Percentiles rank a stretch among this genome's conserved stretches.
Evolutionary conservation across 2,329 filamentous ascomycete species (phyloP).

Genomic region (Neonectria sp.): DNA sequence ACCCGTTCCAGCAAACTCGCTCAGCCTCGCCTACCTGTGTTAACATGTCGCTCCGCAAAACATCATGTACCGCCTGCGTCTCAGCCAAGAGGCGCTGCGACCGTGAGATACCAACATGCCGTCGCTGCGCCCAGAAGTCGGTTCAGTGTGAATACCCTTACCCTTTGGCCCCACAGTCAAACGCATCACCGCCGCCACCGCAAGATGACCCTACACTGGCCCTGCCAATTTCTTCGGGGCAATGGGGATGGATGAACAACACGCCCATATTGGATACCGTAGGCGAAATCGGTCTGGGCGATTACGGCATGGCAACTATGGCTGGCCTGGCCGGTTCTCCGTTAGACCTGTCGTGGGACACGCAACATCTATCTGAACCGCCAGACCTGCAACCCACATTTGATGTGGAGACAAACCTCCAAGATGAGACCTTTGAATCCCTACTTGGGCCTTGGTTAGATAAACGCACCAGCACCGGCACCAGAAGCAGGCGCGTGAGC

Average conservation of each 20-base stretch:
- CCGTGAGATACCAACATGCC: conserved; percentile 17
- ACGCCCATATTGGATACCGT: not conserved
- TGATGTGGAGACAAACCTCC: not conserved
- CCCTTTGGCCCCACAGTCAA: not conserved
- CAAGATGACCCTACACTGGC: not conserved
- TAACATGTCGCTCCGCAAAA: conserved; percentile 33
- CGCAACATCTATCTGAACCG: not conserved
- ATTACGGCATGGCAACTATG: not conserved
- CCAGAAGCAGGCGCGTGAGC: not conserved
- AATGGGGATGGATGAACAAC: not conserved
- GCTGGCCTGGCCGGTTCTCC: not conserved
- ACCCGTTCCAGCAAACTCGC: no score
- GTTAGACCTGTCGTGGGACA: not conserved
- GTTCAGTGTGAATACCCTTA: conserved; percentile 24
- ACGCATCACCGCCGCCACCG: not conserved
- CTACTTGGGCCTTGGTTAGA: not conserved
- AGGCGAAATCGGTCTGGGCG: not conserved
- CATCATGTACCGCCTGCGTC: conserved; percentile 24
- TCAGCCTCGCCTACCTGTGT: not conserved
- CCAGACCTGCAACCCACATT: not conserved
- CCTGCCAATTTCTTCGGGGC: not conserved
- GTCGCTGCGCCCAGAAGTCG: conserved; percentile 17
- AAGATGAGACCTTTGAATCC: not conserved
- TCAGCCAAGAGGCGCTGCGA: conserved; percentile 30
- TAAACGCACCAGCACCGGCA: not conserved